A percentile compares a stretch with the other conserved stretches of the same genome.
Evolutionary conservation across 331 rosid genomes (phyloP).

Genomic region (Malus hybrid): DNA sequence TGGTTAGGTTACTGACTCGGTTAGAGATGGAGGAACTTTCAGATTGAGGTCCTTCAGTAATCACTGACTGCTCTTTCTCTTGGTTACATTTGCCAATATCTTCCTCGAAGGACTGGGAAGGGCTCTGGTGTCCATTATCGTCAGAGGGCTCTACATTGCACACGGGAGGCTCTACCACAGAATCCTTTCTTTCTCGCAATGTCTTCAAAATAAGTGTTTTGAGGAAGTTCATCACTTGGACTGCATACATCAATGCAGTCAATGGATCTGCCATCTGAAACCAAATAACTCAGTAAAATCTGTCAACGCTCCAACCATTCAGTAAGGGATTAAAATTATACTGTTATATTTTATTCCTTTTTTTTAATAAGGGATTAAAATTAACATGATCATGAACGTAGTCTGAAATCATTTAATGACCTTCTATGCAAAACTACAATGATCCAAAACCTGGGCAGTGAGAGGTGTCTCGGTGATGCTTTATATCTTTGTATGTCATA

Average conservation of each 20-base stretch:
- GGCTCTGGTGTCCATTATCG: conserved; percentile 38
- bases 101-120: conserved; percentile 34
- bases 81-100: conserved; percentile 25
- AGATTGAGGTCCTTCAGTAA: conserved; percentile 25
- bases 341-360: neutral
- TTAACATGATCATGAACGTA: neutral
- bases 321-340: neutral
- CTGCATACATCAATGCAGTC: conserved; percentile 91
- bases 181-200: conserved; percentile 55
- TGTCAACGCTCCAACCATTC: neutral
- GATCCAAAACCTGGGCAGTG: neutral
- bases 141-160: conserved; percentile 39
- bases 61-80: conserved; percentile 30
- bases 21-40: conserved; percentile 25
- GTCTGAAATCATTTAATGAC: neutral
- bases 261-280: conserved; percentile 90
- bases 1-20: conserved; percentile 13
- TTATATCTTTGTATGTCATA: neutral
- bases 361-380: neutral
- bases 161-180: conserved; percentile 35
- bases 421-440: neutral
- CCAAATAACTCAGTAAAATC: neutral
- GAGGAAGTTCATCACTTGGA: conserved; percentile 93
- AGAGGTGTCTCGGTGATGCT: neutral
- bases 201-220: conserved; percentile 65